Base-by-base conservation (phyloP, 1,139 yeast species). In the Arxiozyma slooffiae region DNA sequence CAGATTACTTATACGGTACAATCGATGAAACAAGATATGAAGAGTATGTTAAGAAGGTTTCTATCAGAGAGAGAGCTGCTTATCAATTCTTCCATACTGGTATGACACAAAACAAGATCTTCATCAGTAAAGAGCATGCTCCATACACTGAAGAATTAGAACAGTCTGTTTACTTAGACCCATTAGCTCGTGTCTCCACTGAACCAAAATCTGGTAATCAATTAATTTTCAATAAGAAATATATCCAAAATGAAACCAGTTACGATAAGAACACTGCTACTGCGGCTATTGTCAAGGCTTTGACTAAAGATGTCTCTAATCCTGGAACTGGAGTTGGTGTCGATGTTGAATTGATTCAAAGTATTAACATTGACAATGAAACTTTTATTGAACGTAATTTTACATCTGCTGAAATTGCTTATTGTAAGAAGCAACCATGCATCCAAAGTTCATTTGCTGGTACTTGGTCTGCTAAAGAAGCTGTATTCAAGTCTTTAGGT, bases 381-480 rank as follows among this genome's bases (percentile, higher is more conserved):
- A 90, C 96, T 30, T 92, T 92, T 69, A 69, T 94, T 53, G 89
- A 84, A 70, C 82, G 97, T 69, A 92, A 92, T 77, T 92, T 90
- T 76, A 89, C 97, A 47, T 73, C 69, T 9, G 75, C 71, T 22
- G 99, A 92, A 74, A 82, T 83, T 60, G 75, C 72, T 47, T 92
- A 92, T 76, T 90, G 97, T 70, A 67, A 71, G 52, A 65, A 74
- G 48, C 80, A 96, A 42, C 74, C 96, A 41, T 77, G 77, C 59
- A 86, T 95, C 51, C 87, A 81, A 67, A 89, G 97, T 21, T 88
- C 97, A 7, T 92, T 78, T 71, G 90, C 98, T 38, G 99, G 99
- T 50, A 85, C 95, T 48, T 92, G 99, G 99, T 87, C 96, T 44
- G 98, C 98, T 50, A 92, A 92, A 74, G 99, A 92, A 73, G 98